phyloP scores from a whole-genome alignment of 768 basidiomycete genomes.

The Zangia roseola region DNA sequence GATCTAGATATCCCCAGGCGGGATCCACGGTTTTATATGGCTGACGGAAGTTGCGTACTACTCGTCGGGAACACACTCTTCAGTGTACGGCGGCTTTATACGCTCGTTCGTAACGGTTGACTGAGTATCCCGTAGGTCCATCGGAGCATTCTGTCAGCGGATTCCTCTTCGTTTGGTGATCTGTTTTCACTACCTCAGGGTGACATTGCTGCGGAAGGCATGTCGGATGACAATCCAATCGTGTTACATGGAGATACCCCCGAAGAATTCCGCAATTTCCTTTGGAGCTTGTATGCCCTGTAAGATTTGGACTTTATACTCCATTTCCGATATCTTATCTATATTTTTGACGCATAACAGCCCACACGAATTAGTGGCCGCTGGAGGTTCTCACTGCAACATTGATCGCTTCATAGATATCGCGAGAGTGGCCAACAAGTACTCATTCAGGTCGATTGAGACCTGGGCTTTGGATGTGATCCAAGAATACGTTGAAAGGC shows the following conservation, averaged over 20 bases:
- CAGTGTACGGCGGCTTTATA: slow-evolving; percentile 49
- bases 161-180: slow-evolving; percentile 60
- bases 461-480: slow-evolving; percentile 76
- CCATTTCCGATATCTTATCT: not conserved
- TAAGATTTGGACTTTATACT: slow-evolving; percentile 40
- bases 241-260: slow-evolving; percentile 60
- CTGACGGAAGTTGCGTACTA: slow-evolving; percentile 68
- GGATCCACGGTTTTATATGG: slow-evolving; percentile 61
- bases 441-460: slow-evolving; percentile 70
- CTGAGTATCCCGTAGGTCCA: slow-evolving; percentile 45
- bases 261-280: slow-evolving; percentile 67
- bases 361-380: slow-evolving; percentile 56
- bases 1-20: slow-evolving; percentile 20
- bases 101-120: not conserved
- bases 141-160: slow-evolving; percentile 56
- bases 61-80: slow-evolving; percentile 64
- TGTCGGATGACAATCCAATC: slow-evolving; percentile 64
- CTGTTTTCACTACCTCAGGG: slow-evolving; percentile 72
- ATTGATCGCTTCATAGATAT: slow-evolving; percentile 59
- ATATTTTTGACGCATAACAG: slow-evolving; percentile 33
- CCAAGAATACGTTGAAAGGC: slow-evolving; percentile 61
- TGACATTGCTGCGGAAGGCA: slow-evolving; percentile 49
- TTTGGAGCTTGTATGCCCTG: slow-evolving; percentile 78
- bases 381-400: slow-evolving; percentile 48
- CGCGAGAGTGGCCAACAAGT: slow-evolving; percentile 67